Evolutionary conservation across 495 filamentous ascomycete species (phyloP).

Genomic region (Astrothelium subdiscretum): DNA sequence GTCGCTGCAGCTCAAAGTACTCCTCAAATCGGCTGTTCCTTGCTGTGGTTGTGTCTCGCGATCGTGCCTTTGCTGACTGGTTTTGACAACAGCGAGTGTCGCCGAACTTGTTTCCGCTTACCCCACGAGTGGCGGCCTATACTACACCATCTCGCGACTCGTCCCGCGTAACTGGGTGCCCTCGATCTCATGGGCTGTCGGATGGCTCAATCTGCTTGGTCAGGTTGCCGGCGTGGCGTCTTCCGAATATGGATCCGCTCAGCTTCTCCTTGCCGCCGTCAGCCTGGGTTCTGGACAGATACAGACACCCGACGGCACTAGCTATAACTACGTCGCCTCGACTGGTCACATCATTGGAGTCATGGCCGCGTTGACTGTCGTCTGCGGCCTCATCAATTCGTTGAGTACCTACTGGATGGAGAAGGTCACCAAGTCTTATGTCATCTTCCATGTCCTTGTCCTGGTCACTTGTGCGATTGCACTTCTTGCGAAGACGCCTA

Average conservation of each 20-base stretch:
- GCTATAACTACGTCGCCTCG: slow-evolving; percentile 45
- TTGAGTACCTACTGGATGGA: slow-evolving; percentile 52
- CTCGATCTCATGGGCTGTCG: slow-evolving; percentile 29
- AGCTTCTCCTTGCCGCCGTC: slow-evolving; percentile 52
- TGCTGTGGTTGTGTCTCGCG: background rate
- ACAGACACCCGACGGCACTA: slow-evolving; percentile 19
- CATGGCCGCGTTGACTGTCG: slow-evolving; percentile 46
- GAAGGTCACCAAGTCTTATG: slow-evolving; percentile 52
- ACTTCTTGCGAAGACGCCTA: slow-evolving; percentile 31
- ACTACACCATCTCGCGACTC: slow-evolving; percentile 37
- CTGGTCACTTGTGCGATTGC: slow-evolving; percentile 44
- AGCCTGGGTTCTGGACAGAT: slow-evolving; percentile 31
- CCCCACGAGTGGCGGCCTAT: slow-evolving; percentile 45
- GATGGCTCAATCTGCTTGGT: slow-evolving; percentile 53
- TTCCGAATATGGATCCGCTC: slow-evolving; percentile 50
- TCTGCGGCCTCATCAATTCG: slow-evolving; percentile 47
- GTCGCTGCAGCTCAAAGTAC: no score
- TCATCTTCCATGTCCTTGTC: slow-evolving; percentile 51
- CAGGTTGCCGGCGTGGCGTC: slow-evolving; percentile 50
- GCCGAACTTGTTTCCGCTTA: slow-evolving; percentile 49
- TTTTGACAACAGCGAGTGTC: slow-evolving; percentile 22
- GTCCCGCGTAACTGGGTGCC: slow-evolving; percentile 30
- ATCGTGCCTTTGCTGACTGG: background rate
- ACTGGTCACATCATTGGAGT: slow-evolving; percentile 43
- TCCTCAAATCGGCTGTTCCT: background rate